These are phyloP conservation scores for Colletotrichum australisinense DNA, from an alignment of 2,329 filamentous ascomycete genomes.

Conservation along the genomic window DNA sequence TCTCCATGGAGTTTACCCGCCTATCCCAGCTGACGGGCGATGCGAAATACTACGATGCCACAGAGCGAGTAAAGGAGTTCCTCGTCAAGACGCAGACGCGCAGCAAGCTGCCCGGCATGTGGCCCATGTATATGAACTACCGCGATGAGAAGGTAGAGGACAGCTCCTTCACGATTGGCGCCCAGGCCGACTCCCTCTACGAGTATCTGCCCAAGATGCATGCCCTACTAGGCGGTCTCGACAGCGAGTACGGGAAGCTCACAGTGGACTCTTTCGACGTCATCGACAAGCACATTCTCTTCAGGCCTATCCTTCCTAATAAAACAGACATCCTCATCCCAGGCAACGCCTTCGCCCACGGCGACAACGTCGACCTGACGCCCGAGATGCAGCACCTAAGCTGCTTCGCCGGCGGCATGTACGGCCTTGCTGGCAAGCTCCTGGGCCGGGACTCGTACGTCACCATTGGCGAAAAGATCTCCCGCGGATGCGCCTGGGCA, in stretches of 20 bases:
- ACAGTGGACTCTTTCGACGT: slow-evolving; percentile 72
- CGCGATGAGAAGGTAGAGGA: slow-evolving; percentile 59
- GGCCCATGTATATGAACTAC: slow-evolving; percentile 75
- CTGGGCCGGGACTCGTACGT: slow-evolving; percentile 61
- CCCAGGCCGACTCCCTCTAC: slow-evolving; percentile 61
- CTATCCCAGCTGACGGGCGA: slow-evolving; percentile 79
- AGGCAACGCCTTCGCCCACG: slow-evolving; percentile 50
- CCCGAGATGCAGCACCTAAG: slow-evolving; percentile 66
- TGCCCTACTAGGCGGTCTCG: slow-evolving; percentile 72
- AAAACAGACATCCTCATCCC: slow-evolving; percentile 71
- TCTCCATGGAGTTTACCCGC: slow-evolving; percentile 80
- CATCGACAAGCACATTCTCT: slow-evolving; percentile 72
- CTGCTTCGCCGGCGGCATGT: slow-evolving; percentile 75
- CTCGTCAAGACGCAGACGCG: slow-evolving; percentile 73
- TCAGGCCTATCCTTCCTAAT: slow-evolving; percentile 72
- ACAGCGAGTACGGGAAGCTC: slow-evolving; percentile 72
- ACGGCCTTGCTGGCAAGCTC: slow-evolving; percentile 70
- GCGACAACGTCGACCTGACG: slow-evolving; percentile 43
- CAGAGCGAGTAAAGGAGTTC: slow-evolving; percentile 78
- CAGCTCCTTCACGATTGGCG: slow-evolving; percentile 56
- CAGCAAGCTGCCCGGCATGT: slow-evolving; percentile 78
- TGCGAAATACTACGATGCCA: slow-evolving; percentile 80
- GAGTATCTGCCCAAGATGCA: slow-evolving; percentile 72
- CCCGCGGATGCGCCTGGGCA: slow-evolving; percentile 66
- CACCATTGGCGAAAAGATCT: slow-evolving; percentile 58